A percentile compares a stretch with the other conserved stretches of the same genome.
phyloP scores from a whole-genome alignment of 371 early-diverging fungal species.

The Syncephalastrum racemosum region DNA sequence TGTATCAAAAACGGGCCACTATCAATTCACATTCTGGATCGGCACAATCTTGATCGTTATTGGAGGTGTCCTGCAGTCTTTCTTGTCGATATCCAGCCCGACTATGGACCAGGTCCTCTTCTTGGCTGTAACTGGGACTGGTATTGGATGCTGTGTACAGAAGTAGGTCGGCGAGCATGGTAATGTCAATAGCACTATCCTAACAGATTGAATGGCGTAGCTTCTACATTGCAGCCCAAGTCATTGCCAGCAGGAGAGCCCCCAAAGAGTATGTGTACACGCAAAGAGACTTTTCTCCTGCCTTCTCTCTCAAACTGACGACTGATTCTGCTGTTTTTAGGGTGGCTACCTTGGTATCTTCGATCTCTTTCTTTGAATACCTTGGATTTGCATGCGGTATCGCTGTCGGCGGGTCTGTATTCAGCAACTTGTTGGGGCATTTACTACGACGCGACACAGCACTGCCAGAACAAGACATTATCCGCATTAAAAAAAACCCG shows the following conservation, averaged over 20 bases:
- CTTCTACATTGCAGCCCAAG: slow-evolving; percentile 14
- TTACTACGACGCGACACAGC: slow-evolving; percentile 1
- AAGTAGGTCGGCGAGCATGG: not conserved
- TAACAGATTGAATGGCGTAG: not conserved
- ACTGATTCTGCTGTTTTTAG: no score
- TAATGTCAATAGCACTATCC: no score
- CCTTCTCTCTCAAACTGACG: no score
- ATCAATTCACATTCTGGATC: slow-evolving; percentile 43
- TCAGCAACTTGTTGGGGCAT: slow-evolving; percentile 43
- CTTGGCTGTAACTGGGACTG: no score
- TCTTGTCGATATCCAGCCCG: no score
- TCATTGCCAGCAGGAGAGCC: not conserved
- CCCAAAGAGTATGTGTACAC: slow-evolving; percentile 6
- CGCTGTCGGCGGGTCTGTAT: slow-evolving; percentile 56
- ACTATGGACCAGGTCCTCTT: no score
- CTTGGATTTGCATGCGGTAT: slow-evolving; percentile 72
- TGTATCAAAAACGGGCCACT: slow-evolving; percentile 46
- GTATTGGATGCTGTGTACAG: no score
- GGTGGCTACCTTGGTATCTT: slow-evolving; percentile 11
- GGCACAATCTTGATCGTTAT: slow-evolving; percentile 40
- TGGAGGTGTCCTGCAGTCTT: slow-evolving; percentile 33
- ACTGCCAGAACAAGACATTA: slow-evolving; percentile 1
- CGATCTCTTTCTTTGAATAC: slow-evolving; percentile 57
- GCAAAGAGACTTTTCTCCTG: no score
- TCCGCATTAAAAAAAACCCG: no score